Base-by-base conservation (phyloP, 2,329 filamentous ascomycete species). In the Hortaea werneckii region DNA sequence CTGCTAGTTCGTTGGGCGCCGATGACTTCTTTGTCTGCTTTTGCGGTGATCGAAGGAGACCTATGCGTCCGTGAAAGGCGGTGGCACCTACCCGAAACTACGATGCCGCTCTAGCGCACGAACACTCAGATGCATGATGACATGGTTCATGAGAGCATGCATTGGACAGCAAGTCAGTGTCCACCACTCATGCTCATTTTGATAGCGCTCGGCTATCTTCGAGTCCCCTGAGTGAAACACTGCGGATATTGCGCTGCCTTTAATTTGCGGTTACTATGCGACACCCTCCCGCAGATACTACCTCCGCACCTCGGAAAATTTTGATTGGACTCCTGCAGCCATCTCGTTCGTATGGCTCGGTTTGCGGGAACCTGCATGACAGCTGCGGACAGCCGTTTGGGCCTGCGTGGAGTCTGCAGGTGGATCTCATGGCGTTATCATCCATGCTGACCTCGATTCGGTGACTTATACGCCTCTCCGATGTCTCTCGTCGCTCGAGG, bases 331-430 rank as follows among this genome's bases (percentile, higher is more conserved):
- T 35, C 26, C 27, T 27, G 30, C 43, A 42, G 28, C 39, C 34
- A 35, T 27, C 34, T 39, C 11, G 12, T 38, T 29, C 28, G 29
- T 6, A 26, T 49, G 47, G 48, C 48, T 50, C 48, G 48, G 48
- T 41, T 9, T 32, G 41, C 41, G 48, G 48, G 11, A 20, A 13
- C n/a, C 32, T 38, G 44, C 48, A 50, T 44, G 20, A 6, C 5
- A 7, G 5, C 35, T 42, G 48, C 44, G 34, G 35, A 42, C 41
- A 46, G 29, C 48, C 44, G 48, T 38, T 41, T 27, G 34, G 29
- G 30, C 38, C 43, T 40, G 47, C 47, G 47, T 49, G 47, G 47
- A n/a, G n/a, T n/a, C n/a, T n/a, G n/a, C n/a, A n/a, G n/a, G n/a
- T n/a, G n/a, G n/a, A n/a, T n/a, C n/a, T n/a, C n/a, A n/a, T n/a